A percentile compares a stretch with the other conserved stretches of the same genome.
Conservation (phyloP, 2,329 filamentous ascomycete genomes). For the Fusarium tricinctum region DNA sequence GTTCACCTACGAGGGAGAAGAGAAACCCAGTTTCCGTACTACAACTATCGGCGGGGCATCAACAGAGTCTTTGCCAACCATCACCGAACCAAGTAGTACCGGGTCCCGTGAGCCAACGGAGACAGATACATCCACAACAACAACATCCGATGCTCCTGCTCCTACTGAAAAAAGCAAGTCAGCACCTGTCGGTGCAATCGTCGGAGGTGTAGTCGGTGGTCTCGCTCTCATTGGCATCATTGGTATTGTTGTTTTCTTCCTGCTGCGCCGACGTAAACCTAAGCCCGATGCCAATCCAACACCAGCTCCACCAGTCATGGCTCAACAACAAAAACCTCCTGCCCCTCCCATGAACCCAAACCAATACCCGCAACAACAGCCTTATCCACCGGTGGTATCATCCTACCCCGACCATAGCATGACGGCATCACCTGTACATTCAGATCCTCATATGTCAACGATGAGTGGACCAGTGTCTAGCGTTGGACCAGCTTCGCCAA, state of each 20-base stretch:
- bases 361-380: background rate
- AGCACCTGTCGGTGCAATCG: constrained; percentile 1
- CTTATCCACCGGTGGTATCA: background rate
- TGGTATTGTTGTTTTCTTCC: background rate
- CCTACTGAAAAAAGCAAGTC: background rate
- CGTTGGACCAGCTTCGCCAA: background rate
- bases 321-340: background rate
- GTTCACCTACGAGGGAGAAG: background rate
- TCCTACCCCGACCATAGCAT: background rate
- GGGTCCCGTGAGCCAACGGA: accelerated
- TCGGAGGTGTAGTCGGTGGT: constrained; percentile 1
- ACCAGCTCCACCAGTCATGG: background rate
- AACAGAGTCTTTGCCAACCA: accelerated
- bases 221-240: constrained; percentile 9
- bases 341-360: background rate
- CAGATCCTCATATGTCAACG: background rate
- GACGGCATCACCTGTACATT: background rate
- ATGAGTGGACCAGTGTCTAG: background rate
- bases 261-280: constrained; percentile 1
- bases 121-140: background rate
- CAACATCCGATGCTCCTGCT: background rate
- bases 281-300: background rate
- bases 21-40: background rate
- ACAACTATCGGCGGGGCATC: background rate
- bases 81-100: accelerated